phyloP scores from a whole-genome alignment of 208 protist species.

The Trypanosoma theileri region DNA sequence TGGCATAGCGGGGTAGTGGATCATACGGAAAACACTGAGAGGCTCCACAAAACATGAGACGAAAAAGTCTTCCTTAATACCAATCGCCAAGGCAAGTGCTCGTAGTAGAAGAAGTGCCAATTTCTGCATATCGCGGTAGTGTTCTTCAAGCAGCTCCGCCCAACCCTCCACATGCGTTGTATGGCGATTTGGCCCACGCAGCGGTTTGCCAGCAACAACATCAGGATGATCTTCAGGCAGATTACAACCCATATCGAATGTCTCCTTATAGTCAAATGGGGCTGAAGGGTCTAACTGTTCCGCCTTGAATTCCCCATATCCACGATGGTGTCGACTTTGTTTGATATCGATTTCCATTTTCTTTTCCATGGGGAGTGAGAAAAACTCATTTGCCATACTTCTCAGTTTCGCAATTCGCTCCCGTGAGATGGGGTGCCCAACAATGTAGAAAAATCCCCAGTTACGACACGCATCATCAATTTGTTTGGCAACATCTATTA shows the following conservation, averaged over 20 bases:
- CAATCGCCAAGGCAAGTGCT: slow-evolving; percentile 58
- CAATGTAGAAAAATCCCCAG: slow-evolving; percentile 88
- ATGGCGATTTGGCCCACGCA: slow-evolving; percentile 69
- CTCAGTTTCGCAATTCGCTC: slow-evolving; percentile 43
- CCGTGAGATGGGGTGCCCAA: slow-evolving; percentile 56
- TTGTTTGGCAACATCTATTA: slow-evolving; percentile 45
- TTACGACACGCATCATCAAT: slow-evolving; percentile 72
- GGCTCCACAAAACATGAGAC: slow-evolving; percentile 62
- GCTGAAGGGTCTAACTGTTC: slow-evolving; percentile 58
- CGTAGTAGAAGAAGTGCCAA: slow-evolving; percentile 55
- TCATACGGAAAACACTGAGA: slow-evolving; percentile 72
- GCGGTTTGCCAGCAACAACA: slow-evolving; percentile 53
- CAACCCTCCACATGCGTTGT: slow-evolving; percentile 45
- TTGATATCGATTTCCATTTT: slow-evolving; percentile 73
- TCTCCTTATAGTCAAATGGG: slow-evolving; percentile 68
- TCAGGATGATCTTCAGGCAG: slow-evolving; percentile 51
- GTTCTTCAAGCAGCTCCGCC: slow-evolving; percentile 52
- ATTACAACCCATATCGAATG: slow-evolving; percentile 69
- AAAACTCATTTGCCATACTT: slow-evolving; percentile 56
- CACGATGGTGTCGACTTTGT: slow-evolving; percentile 53
- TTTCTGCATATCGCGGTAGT: slow-evolving; percentile 63
- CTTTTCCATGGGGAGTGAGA: slow-evolving; percentile 56
- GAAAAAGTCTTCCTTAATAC: slow-evolving; percentile 54
- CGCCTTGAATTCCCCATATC: slow-evolving; percentile 49
- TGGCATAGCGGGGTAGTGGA: slow-evolving; percentile 68